Conservation (phyloP, 495 filamentous ascomycete genomes). For the Xylaria sp. region DNA sequence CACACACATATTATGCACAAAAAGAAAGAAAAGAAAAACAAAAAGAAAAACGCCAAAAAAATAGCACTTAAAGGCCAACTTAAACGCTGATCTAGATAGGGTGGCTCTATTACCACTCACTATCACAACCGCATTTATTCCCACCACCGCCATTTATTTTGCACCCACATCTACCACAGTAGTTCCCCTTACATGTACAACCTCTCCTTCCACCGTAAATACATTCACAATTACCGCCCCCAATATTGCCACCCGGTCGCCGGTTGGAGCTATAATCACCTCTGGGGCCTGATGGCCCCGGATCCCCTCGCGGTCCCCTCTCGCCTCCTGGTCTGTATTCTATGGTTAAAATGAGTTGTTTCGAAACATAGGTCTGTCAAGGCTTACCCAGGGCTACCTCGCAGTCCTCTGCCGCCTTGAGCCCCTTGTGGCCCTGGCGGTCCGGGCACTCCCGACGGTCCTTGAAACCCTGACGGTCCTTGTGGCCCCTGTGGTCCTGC, state of each 20-base stretch:
- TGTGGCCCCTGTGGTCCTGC: conserved; percentile 12
- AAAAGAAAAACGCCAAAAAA: too few species aligned
- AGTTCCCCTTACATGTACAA: not conserved
- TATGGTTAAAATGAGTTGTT: not conserved
- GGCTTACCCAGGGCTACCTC: not conserved
- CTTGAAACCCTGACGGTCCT: conserved; percentile 13
- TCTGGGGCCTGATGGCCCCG: not conserved
- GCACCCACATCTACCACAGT: not conserved
- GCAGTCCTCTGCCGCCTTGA: conserved; percentile 14
- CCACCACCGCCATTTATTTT: not conserved
- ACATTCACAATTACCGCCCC: conserved; percentile 3
- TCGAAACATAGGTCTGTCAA: not conserved
- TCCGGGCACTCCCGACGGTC: conserved; percentile 16
- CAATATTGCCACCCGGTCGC: not conserved
- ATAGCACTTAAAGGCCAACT: not conserved
- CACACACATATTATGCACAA: not conserved
- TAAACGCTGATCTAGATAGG: not conserved
- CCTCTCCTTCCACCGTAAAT: not conserved
- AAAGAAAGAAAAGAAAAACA: not conserved
- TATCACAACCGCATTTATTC: conserved; percentile 6
- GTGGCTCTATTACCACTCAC: not conserved
- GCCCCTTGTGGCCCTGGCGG: conserved; percentile 15
- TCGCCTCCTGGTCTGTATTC: conserved; percentile 8
- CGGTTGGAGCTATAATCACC: not conserved
- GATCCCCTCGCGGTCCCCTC: conserved; percentile 4